phyloP scores from a whole-genome alignment of 164 flowering plant genomes.

The Nymphaea colorata region DNA sequence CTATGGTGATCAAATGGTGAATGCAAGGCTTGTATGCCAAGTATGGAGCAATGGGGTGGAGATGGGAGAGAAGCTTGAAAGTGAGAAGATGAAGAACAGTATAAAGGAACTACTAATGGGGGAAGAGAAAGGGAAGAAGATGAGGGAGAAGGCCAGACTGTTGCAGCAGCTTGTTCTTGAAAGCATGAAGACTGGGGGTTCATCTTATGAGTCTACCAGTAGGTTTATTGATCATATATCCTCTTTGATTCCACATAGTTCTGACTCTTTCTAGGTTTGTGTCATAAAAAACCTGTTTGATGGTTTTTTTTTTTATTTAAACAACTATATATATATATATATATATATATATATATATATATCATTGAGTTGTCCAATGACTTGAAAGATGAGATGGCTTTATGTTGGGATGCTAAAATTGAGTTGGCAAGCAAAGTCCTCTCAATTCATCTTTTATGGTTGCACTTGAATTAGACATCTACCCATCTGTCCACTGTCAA shows the following conservation, averaged over 20 bases:
- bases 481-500: no score
- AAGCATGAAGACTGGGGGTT: constrained; percentile 27
- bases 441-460: no score
- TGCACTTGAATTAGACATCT: no score
- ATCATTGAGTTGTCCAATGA: no score
- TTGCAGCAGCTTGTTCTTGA: constrained; percentile 20
- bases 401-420: no score
- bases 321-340: no score
- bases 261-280: neutral
- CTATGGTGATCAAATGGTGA: constrained; percentile 34
- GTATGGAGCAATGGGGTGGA: constrained; percentile 38
- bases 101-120: constrained; percentile 23
- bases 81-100: constrained; percentile 18
- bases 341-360: no score
- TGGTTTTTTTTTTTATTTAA: no score
- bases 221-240: constrained; percentile 7
- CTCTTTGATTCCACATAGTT: neutral
- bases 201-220: constrained; percentile 22
- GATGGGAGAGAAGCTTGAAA: constrained; percentile 20
- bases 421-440: no score
- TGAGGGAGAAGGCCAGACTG: constrained; percentile 15
- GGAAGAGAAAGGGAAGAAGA: constrained; percentile 26
- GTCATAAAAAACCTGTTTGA: no score
- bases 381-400: no score
- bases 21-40: constrained; percentile 30